Evolutionary conservation across 1,284 basidiomycete genomes (phyloP).

Genomic region (Amylostereum areolatum): DNA sequence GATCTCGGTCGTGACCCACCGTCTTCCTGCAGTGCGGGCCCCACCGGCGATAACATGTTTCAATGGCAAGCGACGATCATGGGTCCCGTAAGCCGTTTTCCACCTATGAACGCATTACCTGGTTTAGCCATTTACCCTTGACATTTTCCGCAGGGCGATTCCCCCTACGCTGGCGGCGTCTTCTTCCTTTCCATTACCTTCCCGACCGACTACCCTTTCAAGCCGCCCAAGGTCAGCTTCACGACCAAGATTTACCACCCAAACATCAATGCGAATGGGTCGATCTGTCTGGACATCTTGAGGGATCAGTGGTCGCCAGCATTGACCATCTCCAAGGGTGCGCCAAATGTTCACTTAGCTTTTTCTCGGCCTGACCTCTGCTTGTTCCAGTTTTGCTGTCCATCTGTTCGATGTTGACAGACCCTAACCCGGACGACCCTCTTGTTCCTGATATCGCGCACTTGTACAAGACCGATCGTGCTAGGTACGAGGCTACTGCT

Average conservation of each 20-base stretch:
- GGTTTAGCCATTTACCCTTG: conserved; percentile 16
- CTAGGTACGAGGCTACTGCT: conserved; percentile 91
- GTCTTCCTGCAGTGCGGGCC: conserved; percentile 95
- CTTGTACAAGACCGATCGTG: conserved; percentile 92
- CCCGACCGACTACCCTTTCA: conserved; percentile 96
- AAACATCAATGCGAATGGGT: conserved; percentile 97
- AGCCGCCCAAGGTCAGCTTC: conserved; percentile 99
- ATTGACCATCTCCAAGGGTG: conserved; percentile 97
- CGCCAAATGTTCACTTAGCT: not conserved
- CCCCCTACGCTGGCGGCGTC: conserved; percentile 93
- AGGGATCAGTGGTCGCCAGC: conserved; percentile 98
- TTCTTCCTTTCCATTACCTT: conserved; percentile 95
- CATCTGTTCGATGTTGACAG: conserved; percentile 95
- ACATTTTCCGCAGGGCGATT: conserved; percentile 63
- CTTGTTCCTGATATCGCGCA: conserved; percentile 79
- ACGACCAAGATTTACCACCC: conserved; percentile 97
- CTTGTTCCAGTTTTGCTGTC: conserved; percentile 71
- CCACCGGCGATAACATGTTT: conserved; percentile 95
- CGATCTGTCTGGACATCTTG: conserved; percentile 97
- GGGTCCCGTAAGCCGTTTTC: conserved; percentile 67
- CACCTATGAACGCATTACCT: conserved; percentile 20
- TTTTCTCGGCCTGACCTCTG: not conserved
- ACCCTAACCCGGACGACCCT: conserved; percentile 96
- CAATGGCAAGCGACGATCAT: conserved; percentile 98
- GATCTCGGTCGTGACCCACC: conserved; percentile 97